Conservation (phyloP, 495 filamentous ascomycete species). For the Thozetella sp. region DNA sequence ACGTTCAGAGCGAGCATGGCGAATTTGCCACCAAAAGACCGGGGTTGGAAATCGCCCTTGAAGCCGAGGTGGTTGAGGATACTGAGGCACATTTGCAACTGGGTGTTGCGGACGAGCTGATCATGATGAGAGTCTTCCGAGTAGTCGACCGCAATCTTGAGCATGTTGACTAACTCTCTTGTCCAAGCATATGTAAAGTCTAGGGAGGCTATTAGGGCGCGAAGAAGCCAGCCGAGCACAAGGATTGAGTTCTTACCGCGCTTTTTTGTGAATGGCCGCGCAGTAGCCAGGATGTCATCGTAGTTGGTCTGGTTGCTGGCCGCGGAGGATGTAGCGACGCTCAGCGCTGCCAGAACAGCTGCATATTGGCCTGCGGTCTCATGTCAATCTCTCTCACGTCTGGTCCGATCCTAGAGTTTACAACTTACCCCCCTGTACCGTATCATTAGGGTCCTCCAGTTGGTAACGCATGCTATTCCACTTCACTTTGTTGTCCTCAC, state of each 20-base stretch:
- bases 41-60: conserved; percentile 57
- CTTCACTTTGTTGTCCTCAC: conserved; percentile 65
- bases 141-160: conserved; percentile 71
- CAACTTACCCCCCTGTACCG: conserved; percentile 42
- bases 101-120: conserved; percentile 66
- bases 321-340: conserved; percentile 40
- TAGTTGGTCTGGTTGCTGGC: conserved; percentile 57
- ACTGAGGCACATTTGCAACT: conserved; percentile 69
- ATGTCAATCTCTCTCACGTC: not conserved
- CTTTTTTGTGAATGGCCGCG: conserved; percentile 48
- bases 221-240: not conserved
- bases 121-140: conserved; percentile 68
- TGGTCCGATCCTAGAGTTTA: not conserved
- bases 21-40: conserved; percentile 66
- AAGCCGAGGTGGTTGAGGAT: conserved; percentile 71
- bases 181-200: conserved; percentile 57
- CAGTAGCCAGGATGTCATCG: conserved; percentile 76
- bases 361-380: conserved; percentile 34
- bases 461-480: conserved; percentile 64
- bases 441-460: conserved; percentile 35
- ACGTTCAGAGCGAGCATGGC: conserved; percentile 75
- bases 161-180: conserved; percentile 63
- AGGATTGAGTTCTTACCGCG: conserved; percentile 21
- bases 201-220: conserved; percentile 20
- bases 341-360: conserved; percentile 37